phyloP scores from a whole-genome alignment of 192 early-diverging fungal species.

The Mortierella antarctica region DNA sequence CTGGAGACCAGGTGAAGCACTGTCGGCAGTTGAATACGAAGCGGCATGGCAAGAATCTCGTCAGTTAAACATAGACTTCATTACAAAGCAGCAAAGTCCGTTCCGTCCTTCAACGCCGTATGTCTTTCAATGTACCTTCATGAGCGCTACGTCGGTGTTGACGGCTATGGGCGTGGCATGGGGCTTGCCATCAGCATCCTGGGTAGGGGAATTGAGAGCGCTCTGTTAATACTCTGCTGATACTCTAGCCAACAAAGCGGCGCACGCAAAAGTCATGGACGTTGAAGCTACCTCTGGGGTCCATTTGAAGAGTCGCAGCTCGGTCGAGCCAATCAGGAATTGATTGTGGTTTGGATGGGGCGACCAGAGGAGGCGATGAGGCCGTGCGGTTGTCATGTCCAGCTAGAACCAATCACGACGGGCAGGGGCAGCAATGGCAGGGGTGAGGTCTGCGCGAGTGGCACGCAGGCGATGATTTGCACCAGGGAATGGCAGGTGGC shows the following conservation, averaged over 20 bases:
- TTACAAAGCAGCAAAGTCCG: slow-evolving; percentile 5
- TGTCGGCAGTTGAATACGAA: slow-evolving; percentile 9
- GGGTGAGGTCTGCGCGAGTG: neutral
- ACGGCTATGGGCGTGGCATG: slow-evolving; percentile 55
- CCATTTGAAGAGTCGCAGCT: slow-evolving; percentile 70
- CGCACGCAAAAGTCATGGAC: neutral
- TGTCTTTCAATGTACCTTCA: slow-evolving; percentile 52
- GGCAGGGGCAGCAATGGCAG: neutral
- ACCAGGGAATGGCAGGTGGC: too few relatives aligned
- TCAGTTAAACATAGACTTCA: neutral
- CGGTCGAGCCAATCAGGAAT: slow-evolving; percentile 67
- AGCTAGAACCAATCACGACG: slow-evolving; percentile 5
- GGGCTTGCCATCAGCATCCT: slow-evolving; percentile 48
- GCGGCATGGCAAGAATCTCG: slow-evolving; percentile 3
- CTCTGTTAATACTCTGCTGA: neutral
- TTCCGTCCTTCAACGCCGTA: slow-evolving; percentile 6
- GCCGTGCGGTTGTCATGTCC: slow-evolving; percentile 57
- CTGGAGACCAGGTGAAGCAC: slow-evolving; percentile 78
- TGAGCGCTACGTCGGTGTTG: slow-evolving; percentile 55
- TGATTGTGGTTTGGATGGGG: slow-evolving; percentile 61
- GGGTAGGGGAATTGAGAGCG: neutral
- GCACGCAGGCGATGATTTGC: neutral
- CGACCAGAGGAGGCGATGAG: slow-evolving; percentile 62
- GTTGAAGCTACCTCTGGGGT: slow-evolving; percentile 36
- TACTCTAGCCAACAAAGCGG: neutral